Percentiles rank a stretch among this genome's conserved stretches.
These are phyloP conservation scores for Spinacia oleracea DNA, from an alignment of 179 eudicot species.

Conservation along the genomic window DNA sequence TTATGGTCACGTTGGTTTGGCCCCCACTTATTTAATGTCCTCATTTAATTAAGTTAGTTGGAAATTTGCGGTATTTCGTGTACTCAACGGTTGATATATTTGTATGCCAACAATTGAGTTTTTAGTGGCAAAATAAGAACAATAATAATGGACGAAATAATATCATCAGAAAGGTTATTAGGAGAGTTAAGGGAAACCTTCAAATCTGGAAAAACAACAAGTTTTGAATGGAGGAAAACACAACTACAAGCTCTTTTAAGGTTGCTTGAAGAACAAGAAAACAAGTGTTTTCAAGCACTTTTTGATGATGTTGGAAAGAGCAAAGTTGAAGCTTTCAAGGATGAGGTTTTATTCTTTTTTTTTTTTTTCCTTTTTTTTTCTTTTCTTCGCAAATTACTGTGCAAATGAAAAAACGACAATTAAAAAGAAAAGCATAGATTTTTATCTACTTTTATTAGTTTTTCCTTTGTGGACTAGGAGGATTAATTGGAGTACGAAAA, in stretches of 20 bases:
- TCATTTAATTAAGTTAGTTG: slow-evolving; percentile 23
- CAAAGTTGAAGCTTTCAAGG: slow-evolving; percentile 42
- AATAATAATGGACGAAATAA: too few species aligned
- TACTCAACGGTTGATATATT: not conserved
- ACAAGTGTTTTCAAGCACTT: slow-evolving; percentile 35
- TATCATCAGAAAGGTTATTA: not conserved
- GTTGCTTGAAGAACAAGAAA: slow-evolving; percentile 34
- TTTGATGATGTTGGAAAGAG: slow-evolving; percentile 45
- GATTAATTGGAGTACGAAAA: too few species aligned
- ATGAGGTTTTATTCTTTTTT: slow-evolving; percentile 43
- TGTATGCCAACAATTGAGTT: too few species aligned
- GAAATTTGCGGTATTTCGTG: not conserved
- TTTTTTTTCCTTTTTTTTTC: too few species aligned
- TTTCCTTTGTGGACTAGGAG: too few species aligned
- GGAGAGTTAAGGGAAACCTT: slow-evolving; percentile 51
- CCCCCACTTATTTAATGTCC: slow-evolving; percentile 16
- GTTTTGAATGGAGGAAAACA: slow-evolving; percentile 42
- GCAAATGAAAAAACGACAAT: too few species aligned
- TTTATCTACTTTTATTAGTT: too few species aligned
- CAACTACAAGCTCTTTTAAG: slow-evolving; percentile 37
- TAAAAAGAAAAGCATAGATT: too few species aligned
- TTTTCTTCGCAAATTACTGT: too few species aligned
- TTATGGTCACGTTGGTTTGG: not conserved
- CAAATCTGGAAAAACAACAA: slow-evolving; percentile 58
- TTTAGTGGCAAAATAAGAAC: too few species aligned